Conservation (phyloP, 2,329 filamentous ascomycete genomes). For the Cercospora janseana region DNA sequence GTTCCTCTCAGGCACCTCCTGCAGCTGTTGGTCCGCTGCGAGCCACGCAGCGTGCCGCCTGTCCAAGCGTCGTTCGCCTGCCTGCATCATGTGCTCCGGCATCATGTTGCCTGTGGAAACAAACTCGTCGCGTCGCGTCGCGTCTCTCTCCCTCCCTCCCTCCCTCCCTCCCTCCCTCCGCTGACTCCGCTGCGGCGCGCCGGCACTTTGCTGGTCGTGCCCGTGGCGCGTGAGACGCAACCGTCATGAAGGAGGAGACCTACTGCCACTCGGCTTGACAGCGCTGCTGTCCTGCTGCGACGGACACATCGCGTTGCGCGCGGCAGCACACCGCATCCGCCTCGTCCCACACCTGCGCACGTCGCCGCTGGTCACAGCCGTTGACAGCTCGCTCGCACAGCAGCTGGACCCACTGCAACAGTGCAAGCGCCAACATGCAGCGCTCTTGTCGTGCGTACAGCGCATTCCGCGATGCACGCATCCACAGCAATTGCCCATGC, state of each 20-base stretch:
- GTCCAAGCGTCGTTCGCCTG: slow-evolving; percentile 2
- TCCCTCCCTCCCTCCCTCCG: background rate
- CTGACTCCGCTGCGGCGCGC: background rate
- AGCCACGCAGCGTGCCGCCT: background rate
- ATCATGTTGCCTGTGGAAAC: slow-evolving; percentile 9
- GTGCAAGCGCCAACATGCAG: background rate
- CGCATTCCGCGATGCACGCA: slow-evolving; percentile 1
- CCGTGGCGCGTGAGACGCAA: background rate
- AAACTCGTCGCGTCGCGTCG: slow-evolving; percentile 11
- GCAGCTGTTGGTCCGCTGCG: background rate
- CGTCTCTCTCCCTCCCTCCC: background rate
- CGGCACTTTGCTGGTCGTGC: background rate
- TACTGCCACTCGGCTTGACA: no score
- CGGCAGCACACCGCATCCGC: slow-evolving; percentile 9
- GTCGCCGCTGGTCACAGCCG: slow-evolving; percentile 8
- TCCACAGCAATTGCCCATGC: background rate
- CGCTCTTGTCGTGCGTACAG: background rate
- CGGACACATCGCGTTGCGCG: no score
- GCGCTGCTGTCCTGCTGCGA: no score
- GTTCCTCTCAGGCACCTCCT: background rate
- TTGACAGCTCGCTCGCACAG: slow-evolving; percentile 10
- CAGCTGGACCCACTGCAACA: background rate
- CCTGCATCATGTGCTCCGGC: slow-evolving; percentile 11
- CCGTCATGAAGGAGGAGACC: no score
- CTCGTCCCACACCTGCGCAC: background rate